These are phyloP conservation scores for Talaromyces sp. DNA, from an alignment of 2,329 filamentous ascomycete species.

Conservation along the genomic window DNA sequence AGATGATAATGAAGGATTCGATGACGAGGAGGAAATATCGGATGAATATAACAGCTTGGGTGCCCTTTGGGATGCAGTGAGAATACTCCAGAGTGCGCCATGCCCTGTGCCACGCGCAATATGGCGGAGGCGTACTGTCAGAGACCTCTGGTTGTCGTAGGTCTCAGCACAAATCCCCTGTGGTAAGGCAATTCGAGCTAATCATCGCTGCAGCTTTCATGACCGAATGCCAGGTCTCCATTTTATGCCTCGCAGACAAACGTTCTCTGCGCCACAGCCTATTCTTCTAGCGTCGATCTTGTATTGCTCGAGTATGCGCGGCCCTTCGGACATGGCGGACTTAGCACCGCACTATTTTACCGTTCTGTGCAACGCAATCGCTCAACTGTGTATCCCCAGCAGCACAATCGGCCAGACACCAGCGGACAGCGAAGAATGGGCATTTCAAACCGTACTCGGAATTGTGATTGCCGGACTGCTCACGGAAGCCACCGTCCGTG, in stretches of 20 bases:
- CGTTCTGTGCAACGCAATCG: constrained; percentile 17
- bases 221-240: constrained; percentile 19
- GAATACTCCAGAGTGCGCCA: constrained; percentile 11
- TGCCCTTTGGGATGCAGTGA: constrained; percentile 15
- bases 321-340: constrained; percentile 10
- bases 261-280: constrained; percentile 18
- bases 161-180: neutral
- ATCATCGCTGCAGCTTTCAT: constrained; percentile 12
- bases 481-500: constrained; percentile 15
- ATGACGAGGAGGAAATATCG: constrained; percentile 4
- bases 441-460: constrained; percentile 17
- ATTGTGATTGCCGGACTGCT: constrained; percentile 17
- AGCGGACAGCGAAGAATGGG: constrained; percentile 16
- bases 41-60: constrained; percentile 3
- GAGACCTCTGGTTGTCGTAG: constrained; percentile 18
- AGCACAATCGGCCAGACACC: constrained; percentile 8
- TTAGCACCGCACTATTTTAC: constrained; percentile 15
- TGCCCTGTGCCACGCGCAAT: constrained; percentile 13
- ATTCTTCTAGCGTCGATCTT: constrained; percentile 17
- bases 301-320: constrained; percentile 18
- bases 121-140: constrained; percentile 12
- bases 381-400: constrained; percentile 14
- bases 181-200: neutral
- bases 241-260: constrained; percentile 19
- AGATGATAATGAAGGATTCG: constrained; percentile 3